Percentiles rank a stretch among this genome's conserved stretches.
These are phyloP conservation scores for Sporothrix inflata DNA, from an alignment of 2,329 filamentous ascomycete genomes.

Conservation along the genomic window DNA sequence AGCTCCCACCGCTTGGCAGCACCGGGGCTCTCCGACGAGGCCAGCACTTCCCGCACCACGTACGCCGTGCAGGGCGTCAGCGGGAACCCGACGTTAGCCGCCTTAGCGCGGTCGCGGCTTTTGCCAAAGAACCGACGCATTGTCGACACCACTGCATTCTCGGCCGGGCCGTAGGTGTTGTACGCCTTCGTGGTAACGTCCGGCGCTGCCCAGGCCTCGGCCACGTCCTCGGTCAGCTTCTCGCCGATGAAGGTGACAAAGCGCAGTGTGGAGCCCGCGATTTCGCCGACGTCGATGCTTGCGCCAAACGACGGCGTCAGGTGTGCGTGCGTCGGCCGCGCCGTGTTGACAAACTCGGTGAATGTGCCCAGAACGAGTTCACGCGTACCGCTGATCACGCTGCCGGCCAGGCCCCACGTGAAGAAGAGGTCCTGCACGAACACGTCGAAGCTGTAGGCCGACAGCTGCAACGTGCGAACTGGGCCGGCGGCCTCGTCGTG, in stretches of 20 bases:
- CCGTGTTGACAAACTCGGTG: conserved; percentile 52
- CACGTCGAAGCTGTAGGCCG: conserved; percentile 46
- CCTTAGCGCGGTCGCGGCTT: conserved; percentile 34
- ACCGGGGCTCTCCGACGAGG: not conserved
- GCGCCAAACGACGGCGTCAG: conserved; percentile 31
- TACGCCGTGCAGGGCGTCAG: conserved; percentile 34
- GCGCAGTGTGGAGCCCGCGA: conserved; percentile 38
- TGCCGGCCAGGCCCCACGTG: conserved; percentile 48
- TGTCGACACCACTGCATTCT: conserved; percentile 36
- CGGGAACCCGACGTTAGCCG: conserved; percentile 38
- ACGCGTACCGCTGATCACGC: conserved; percentile 60
- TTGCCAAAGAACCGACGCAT: conserved; percentile 37
- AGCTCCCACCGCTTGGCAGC: conserved; percentile 37
- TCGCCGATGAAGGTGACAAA: conserved; percentile 64
- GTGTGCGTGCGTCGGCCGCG: conserved; percentile 46
- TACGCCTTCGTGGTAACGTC: conserved; percentile 34
- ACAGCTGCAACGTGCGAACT: conserved; percentile 45
- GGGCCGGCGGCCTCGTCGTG: conserved; percentile 36
- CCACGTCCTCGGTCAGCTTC: conserved; percentile 60
- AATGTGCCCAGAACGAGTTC: conserved; percentile 57
- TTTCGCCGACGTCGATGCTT: conserved; percentile 26
- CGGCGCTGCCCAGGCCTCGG: conserved; percentile 57
- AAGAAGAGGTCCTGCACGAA: conserved; percentile 68
- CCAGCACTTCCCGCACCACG: conserved; percentile 32
- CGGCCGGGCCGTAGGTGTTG: conserved; percentile 40